A percentile compares a stretch with the other conserved stretches of the same genome.
phyloP scores from a whole-genome alignment of 345 rosid species.

The Eucalyptus polybractea region DNA sequence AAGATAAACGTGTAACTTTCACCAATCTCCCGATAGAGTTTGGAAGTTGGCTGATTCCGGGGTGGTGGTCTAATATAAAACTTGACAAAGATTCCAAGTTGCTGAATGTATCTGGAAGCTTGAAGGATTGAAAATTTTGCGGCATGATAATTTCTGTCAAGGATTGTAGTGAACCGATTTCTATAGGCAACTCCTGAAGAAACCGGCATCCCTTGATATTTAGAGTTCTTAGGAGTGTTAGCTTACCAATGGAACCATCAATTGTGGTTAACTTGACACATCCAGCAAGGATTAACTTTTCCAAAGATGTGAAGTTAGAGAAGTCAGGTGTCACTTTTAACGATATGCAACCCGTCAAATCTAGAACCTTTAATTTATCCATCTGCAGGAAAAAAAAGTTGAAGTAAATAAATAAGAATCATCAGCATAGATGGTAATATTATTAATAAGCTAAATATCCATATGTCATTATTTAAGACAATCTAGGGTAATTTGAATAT shows the following conservation, averaged over 20 bases:
- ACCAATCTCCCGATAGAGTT: background rate
- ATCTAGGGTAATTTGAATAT: background rate
- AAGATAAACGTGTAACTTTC: background rate
- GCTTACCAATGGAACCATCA: background rate
- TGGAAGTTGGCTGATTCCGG: background rate
- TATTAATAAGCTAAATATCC: too few species aligned
- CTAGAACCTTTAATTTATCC: background rate
- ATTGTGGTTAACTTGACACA: background rate
- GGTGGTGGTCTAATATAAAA: background rate
- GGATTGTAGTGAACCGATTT: background rate
- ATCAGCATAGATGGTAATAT: rapidly evolving
- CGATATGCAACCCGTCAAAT: background rate
- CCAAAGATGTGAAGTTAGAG: background rate
- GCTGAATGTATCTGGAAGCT: background rate
- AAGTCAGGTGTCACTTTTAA: background rate
- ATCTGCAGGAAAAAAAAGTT: background rate
- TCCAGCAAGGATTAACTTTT: background rate
- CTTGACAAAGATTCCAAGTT: background rate
- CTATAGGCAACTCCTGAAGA: rapidly evolving
- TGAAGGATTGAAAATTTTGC: background rate
- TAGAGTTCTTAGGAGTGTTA: rapidly evolving
- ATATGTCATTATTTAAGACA: background rate
- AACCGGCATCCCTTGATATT: background rate
- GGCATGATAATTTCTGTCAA: background rate
- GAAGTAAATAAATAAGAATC: too few species aligned